phyloP scores from a whole-genome alignment of 2,329 filamentous ascomycete genomes.

The Diaporthe vexans region DNA sequence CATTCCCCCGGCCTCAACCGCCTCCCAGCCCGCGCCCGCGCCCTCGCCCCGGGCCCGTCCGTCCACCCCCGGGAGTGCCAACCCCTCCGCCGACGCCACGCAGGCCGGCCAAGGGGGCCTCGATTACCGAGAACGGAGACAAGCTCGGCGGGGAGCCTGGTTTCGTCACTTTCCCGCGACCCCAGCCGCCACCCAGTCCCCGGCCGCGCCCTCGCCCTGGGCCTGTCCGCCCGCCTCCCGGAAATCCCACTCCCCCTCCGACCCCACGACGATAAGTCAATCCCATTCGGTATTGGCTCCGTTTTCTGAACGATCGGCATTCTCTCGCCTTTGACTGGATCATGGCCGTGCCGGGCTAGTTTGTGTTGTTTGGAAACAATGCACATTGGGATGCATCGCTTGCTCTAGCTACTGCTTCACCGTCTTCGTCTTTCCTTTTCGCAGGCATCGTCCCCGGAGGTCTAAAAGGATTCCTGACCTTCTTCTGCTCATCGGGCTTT shows the following conservation, averaged over 20 bases:
- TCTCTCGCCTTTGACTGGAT: background rate
- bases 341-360: background rate
- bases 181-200: conserved; percentile 37
- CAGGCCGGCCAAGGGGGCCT: background rate
- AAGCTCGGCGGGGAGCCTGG: background rate
- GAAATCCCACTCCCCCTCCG: conserved; percentile 38
- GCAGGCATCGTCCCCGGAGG: background rate
- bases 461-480: background rate
- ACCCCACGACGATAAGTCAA: conserved; percentile 29
- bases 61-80: conserved; percentile 35
- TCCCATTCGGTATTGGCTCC: too few relatives aligned
- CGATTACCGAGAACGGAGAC: background rate
- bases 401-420: background rate
- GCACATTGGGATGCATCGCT: background rate
- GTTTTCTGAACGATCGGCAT: background rate
- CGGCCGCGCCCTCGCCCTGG: conserved; percentile 38
- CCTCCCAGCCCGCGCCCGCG: conserved; percentile 38
- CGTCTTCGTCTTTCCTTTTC: background rate
- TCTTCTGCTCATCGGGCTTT: background rate
- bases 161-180: conserved; percentile 6
- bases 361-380: background rate
- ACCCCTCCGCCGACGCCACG: conserved; percentile 38
- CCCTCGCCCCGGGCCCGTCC: conserved; percentile 36
- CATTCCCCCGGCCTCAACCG: conserved; percentile 33
- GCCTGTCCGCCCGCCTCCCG: conserved; percentile 34